Percentiles rank a stretch among this genome's conserved stretches.
Evolutionary conservation across 495 filamentous ascomycete species (phyloP).

Genomic region (Trichoderma parareesei): DNA sequence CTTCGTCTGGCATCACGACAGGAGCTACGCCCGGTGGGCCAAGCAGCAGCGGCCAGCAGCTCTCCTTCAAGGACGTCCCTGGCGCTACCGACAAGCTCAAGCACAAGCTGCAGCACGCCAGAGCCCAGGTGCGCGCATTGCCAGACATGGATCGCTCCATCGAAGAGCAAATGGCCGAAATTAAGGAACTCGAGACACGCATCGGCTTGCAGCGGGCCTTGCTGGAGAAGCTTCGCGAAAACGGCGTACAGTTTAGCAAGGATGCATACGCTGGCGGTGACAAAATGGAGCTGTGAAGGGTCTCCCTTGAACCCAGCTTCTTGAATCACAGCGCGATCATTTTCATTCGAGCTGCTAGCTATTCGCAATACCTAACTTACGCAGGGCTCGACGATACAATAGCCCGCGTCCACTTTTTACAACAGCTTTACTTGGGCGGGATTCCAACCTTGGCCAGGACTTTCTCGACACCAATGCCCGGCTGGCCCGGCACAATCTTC

Average conservation of each 20-base stretch:
- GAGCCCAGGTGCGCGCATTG: slow-evolving; percentile 55
- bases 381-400: background rate
- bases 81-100: slow-evolving; percentile 65
- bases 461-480: slow-evolving; percentile 55
- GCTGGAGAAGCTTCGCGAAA: slow-evolving; percentile 33
- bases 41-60: slow-evolving; percentile 22
- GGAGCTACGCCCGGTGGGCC: slow-evolving; percentile 20
- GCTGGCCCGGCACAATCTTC: slow-evolving; percentile 56
- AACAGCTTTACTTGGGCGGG: background rate
- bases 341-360: background rate
- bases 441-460: slow-evolving; percentile 56
- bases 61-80: slow-evolving; percentile 71
- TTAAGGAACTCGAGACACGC: slow-evolving; percentile 61
- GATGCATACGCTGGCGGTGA: slow-evolving; percentile 19
- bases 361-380: background rate
- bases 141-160: slow-evolving; percentile 68
- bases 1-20: slow-evolving; percentile 16
- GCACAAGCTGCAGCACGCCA: slow-evolving; percentile 72
- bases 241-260: slow-evolving; percentile 30
- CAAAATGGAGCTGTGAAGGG: slow-evolving; percentile 14
- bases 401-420: background rate
- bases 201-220: slow-evolving; percentile 52
- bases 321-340: background rate
- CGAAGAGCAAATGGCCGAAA: slow-evolving; percentile 74
- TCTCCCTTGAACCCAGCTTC: background rate